Conservation (phyloP, 139 green algal species). For the Gonium pectorale region DNA sequence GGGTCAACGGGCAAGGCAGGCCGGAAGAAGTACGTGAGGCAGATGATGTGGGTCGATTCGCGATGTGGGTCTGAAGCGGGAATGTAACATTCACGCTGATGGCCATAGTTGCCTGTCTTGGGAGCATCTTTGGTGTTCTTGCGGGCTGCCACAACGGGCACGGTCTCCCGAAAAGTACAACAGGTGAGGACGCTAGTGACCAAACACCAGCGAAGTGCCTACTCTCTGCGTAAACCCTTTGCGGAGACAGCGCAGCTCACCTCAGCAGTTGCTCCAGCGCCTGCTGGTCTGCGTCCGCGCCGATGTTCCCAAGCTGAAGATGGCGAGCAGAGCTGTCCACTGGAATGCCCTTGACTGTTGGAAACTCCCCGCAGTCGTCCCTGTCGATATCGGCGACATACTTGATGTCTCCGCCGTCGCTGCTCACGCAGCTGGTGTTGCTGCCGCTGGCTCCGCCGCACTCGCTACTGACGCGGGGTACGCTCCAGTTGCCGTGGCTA, state of each 20-base stretch:
- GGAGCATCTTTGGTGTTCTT: neutral
- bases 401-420: neutral
- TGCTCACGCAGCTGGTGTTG: neutral
- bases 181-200: no score
- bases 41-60: neutral
- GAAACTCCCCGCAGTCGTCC: no score
- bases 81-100: neutral
- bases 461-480: neutral
- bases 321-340: neutral
- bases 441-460: neutral
- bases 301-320: neutral
- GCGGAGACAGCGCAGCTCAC: neutral
- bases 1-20: neutral
- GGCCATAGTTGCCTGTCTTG: neutral
- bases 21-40: neutral
- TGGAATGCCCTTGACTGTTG: no score
- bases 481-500: neutral
- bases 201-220: neutral
- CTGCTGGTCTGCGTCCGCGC: neutral
- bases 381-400: neutral
- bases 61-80: neutral
- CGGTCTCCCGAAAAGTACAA: no score
- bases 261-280: neutral
- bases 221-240: neutral
- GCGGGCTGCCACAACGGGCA: no score